Evolutionary conservation across 1,139 yeast genomes (phyloP), one percentile per base, ranked within the genome.

Genomic region (Yamadazyma sp.): DNA sequence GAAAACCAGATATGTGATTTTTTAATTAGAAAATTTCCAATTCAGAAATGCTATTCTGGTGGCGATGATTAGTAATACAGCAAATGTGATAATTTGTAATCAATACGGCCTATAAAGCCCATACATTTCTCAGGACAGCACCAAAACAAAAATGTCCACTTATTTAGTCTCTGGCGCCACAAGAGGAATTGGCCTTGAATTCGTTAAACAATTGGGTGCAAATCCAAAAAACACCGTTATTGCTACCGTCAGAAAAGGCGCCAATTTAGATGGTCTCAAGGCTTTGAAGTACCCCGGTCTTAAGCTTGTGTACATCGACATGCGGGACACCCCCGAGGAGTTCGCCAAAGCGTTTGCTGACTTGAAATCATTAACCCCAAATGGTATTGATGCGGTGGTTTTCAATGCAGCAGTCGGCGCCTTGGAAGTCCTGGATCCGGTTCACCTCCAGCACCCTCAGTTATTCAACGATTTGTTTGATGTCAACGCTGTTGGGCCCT

Each of bases 401-500:
- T 41, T 36, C 11, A 39, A 41, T 21, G 41, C 44, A 14, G 35
- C 26, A 11, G 14, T 33, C 11, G n/a, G 14, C 12, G 8, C 23
- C 6, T 4, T 9, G 3, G 20, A 18, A 11, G 6, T 10, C 10
- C 5, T 13, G 8, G 26, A 6, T 15, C 14, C 28, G 9, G 6
- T 28, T 15, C 6, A 15, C 13, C 6, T 4, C 8, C 29, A 12
- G 22, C 32, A 12, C 29, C 62, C 6, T 70, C 67, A n/a, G n/a
- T n/a, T n/a, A n/a, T n/a, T n/a, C n/a, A n/a, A n/a, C 8, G 21
- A 8, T 6, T 6, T 6, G 21, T 8, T 6, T 6, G 21, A 18
- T 8, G 8, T 18, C 21, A 18, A 18, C 8, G 5, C 8, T 5
- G 5, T 18, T 18, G 21, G 8, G 0, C 61, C 70, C 3, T 41